These are phyloP conservation scores for Zygotorulaspora mrakii DNA, from an alignment of 1,139 yeast species.

Conservation along the genomic window DNA sequence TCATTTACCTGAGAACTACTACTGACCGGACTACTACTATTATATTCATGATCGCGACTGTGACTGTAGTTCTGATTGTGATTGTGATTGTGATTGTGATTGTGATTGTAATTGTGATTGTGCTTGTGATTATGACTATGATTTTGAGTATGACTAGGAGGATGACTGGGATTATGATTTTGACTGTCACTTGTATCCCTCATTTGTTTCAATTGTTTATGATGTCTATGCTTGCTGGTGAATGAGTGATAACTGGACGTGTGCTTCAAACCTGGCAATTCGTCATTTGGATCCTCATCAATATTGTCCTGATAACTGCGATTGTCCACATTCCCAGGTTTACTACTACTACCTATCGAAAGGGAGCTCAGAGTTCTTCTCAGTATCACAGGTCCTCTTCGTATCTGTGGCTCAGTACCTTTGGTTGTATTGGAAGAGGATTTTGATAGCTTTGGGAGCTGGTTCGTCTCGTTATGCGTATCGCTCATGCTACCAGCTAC, in stretches of 20 bases:
- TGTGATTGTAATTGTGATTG: too few relatives aligned
- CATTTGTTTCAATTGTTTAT: slow-evolving; percentile 1
- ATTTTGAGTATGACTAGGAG: neutral
- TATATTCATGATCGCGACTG: too few relatives aligned
- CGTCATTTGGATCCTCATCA: slow-evolving; percentile 4
- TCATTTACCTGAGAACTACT: neutral
- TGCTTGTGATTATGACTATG: too few relatives aligned
- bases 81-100: too few relatives aligned
- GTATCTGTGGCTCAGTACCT: slow-evolving; percentile 10
- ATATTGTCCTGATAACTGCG: neutral
- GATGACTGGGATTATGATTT: neutral
- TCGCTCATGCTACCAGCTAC: neutral
- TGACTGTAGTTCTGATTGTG: too few relatives aligned
- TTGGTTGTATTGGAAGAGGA: slow-evolving; percentile 2
- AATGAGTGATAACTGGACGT: slow-evolving; percentile 1
- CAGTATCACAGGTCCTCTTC: slow-evolving; percentile 21
- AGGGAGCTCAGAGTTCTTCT: slow-evolving; percentile 28
- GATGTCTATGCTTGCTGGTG: slow-evolving; percentile 4
- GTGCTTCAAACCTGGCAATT: slow-evolving; percentile 1
- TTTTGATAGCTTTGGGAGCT: neutral
- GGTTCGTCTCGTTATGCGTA: neutral
- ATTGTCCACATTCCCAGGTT: neutral
- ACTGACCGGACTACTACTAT: too few relatives aligned
- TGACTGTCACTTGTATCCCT: neutral
- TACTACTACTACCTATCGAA: slow-evolving; percentile 16